A percentile compares a stretch with the other conserved stretches of the same genome.
phyloP scores from a whole-genome alignment of 2,329 filamentous ascomycete species.

The Drechslera avenae region DNA sequence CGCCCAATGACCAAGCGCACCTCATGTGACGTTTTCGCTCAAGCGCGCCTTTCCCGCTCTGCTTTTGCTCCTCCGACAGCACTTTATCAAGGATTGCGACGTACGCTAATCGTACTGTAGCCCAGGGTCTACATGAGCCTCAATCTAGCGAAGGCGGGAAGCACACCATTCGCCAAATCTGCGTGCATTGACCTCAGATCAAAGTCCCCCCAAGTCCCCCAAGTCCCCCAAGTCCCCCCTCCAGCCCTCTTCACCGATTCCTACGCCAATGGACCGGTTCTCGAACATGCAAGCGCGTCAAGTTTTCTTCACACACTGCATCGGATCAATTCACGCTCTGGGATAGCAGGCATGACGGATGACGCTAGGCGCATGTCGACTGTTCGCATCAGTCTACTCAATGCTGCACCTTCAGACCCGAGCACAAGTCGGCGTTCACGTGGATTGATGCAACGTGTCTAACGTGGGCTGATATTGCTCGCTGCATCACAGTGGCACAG shows the following conservation, averaged over 20 bases:
- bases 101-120: background rate
- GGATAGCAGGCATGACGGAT: background rate
- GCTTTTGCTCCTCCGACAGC: background rate
- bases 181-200: background rate
- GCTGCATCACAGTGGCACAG: constrained; percentile 17
- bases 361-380: background rate
- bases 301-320: background rate
- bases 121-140: background rate
- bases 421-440: background rate
- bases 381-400: background rate
- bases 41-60: constrained; percentile 7
- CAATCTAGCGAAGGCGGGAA: constrained; percentile 1
- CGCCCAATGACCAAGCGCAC: background rate
- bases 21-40: constrained; percentile 1
- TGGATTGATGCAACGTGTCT: constrained; percentile 1
- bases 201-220: no score
- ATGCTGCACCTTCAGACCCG: background rate
- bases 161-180: background rate
- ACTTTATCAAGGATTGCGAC: background rate
- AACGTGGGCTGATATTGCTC: constrained; percentile 8
- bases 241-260: constrained; percentile 10
- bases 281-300: background rate
- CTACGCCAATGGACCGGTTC: constrained; percentile 5
- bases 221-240: background rate
- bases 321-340: constrained; percentile 6